These are phyloP conservation scores for Chloris gayana DNA, from an alignment of 176 grass and related monocot species.

Conservation along the genomic window DNA sequence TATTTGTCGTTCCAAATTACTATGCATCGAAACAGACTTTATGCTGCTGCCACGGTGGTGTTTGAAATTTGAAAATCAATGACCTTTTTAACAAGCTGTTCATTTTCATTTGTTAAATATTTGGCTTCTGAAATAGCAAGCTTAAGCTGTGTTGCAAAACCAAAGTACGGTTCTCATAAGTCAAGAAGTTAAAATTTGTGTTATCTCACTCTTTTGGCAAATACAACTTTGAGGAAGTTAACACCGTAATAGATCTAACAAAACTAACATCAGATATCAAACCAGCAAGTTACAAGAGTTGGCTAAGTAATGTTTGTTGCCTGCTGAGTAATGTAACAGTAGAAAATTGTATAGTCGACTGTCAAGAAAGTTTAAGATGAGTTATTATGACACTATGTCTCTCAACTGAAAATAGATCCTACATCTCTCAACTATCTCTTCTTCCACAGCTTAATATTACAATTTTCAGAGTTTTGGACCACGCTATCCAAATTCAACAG, in stretches of 20 bases:
- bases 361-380: neutral
- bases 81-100: neutral
- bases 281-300: neutral
- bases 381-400: neutral
- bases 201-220: neutral
- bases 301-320: neutral
- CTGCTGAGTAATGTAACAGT: neutral
- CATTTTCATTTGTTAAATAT: neutral
- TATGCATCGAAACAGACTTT: neutral
- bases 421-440: conserved; percentile 9
- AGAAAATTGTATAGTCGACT: neutral
- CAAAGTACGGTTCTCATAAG: neutral
- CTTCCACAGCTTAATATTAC: conserved; percentile 2
- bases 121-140: neutral
- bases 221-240: neutral
- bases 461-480: neutral
- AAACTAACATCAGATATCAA: neutral
- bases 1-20: neutral
- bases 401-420: conserved; percentile 13
- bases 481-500: neutral
- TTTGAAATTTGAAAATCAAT: neutral
- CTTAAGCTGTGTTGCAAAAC: neutral
- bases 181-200: no score
- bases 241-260: neutral
- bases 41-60: no score